Evolutionary conservation across 2,329 filamentous ascomycete species (phyloP), one percentile per base, ranked within the genome.

Genomic region (Sporothrix euskadiensis): DNA sequence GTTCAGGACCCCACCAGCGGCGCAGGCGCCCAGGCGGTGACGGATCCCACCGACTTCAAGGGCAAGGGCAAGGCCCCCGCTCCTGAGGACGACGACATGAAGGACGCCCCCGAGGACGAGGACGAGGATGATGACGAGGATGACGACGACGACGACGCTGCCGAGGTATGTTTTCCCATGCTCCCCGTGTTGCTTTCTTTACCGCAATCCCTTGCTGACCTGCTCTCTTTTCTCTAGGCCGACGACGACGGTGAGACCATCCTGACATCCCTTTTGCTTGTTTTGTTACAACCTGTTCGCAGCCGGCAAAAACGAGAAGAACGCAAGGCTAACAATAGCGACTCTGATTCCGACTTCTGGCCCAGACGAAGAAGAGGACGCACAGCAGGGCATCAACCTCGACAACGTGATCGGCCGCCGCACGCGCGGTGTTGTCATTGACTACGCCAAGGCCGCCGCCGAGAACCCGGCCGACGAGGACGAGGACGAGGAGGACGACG

Each of bases 321-420:
- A n/a, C 52, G 30, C 26, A 14, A 35, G 26, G 65, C 65, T 68
- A 52, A 68, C 65, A 12, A 9, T 12, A 49, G 65, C 14, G 14
- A 47, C 22, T 66, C 39, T 14, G n/a, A 47, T 44, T 59, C 56
- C 44, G 14, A 49, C 7, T 19, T 35, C 35, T 19, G 12, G 2
- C 1, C 19, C 16, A 68, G 92, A 93, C 71, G 91, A 92, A 61
- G 93, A 94, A 72, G 91, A 92, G 74, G 88, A 93, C 79, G 92
- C 92, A 82, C 89, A 97, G 87, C 93, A 97, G 81, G 94, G 95
- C 84, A 98, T 99, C 81, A 93, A 97, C 81, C 85, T 89, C 73
- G 88, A 89, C 81, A 98, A 98, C 88, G 97, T 98, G 82, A 90
- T 98, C 80, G 91, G 91, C 76, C 89, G 91, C 79, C 95, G 96